Conservation (phyloP, 768 basidiomycete species). For the Mycena capillaripes region DNA sequence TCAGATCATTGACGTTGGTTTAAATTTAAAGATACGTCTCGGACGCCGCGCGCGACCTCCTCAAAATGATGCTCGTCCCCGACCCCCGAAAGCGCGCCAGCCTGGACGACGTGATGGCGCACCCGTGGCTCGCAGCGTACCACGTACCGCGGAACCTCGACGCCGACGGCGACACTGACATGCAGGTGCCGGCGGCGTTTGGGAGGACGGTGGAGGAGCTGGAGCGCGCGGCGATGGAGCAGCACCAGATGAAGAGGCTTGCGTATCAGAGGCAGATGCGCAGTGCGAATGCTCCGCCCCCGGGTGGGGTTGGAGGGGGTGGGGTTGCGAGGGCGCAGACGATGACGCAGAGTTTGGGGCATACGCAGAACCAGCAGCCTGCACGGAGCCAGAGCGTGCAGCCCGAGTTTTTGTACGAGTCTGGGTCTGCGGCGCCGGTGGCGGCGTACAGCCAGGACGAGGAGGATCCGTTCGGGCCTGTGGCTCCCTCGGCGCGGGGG, state of each 20-base stretch:
- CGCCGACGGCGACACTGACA: constrained; percentile 48
- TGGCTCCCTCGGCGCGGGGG: constrained; percentile 45
- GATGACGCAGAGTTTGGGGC: constrained; percentile 50
- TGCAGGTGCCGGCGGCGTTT: constrained; percentile 67
- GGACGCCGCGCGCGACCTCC: constrained; percentile 82
- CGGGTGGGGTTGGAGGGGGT: constrained; percentile 44
- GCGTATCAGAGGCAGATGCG: constrained; percentile 88
- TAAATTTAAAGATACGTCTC: too few relatives aligned
- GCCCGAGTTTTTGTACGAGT: constrained; percentile 83
- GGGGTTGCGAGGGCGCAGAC: constrained; percentile 73
- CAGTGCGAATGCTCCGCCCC: constrained; percentile 55
- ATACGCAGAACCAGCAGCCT: constrained; percentile 47
- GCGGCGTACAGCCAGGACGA: constrained; percentile 56
- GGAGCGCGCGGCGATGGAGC: constrained; percentile 85
- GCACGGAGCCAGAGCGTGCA: constrained; percentile 71
- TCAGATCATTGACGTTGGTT: too few relatives aligned
- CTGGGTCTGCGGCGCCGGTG: constrained; percentile 58
- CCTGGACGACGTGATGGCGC: constrained; percentile 84
- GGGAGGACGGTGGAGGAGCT: constrained; percentile 81
- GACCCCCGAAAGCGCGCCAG: constrained; percentile 87
- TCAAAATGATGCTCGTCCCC: constrained; percentile 94
- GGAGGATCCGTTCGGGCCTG: constrained; percentile 83
- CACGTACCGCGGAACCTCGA: constrained; percentile 54
- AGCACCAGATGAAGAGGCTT: constrained; percentile 86
- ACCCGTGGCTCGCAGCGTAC: constrained; percentile 84